Conservation (phyloP, 805 yeast species). For the Hanseniaspora guilliermondii region DNA sequence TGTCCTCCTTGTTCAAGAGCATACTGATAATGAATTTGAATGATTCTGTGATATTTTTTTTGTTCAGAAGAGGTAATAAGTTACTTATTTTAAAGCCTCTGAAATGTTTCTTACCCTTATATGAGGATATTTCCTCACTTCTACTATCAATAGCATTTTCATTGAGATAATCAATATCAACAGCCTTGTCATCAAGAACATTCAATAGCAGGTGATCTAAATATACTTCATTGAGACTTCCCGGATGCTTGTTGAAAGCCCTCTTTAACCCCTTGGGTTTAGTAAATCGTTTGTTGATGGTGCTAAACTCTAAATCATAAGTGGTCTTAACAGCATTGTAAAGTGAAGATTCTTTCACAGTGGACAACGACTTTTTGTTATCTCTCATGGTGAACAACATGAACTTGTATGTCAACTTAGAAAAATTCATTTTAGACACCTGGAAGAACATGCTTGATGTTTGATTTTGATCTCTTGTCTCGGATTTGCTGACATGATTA, state of each 20-base stretch:
- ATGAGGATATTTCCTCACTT: background rate
- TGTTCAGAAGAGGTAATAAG: background rate
- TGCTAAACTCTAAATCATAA: constrained; percentile 10
- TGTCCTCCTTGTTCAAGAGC: background rate
- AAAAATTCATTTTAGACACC: background rate
- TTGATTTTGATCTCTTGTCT: constrained; percentile 23
- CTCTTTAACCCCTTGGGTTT: background rate
- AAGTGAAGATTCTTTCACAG: background rate
- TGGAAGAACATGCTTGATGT: background rate
- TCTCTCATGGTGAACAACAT: background rate
- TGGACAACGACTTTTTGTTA: background rate
- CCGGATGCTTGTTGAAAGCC: constrained; percentile 2
- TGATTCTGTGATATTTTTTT: background rate
- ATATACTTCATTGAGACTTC: constrained; percentile 1
- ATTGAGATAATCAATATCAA: constrained; percentile 18
- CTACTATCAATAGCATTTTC: constrained; percentile 10
- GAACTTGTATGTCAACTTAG: background rate
- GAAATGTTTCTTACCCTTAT: background rate
- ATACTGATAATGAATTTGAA: background rate
- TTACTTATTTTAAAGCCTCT: background rate
- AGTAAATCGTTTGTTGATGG: constrained; percentile 3
- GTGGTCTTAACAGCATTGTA: background rate
- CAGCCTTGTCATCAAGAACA: constrained; percentile 19
- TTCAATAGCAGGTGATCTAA: background rate
- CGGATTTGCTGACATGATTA: constrained; percentile 24